phyloP scores from a whole-genome alignment of 1,284 basidiomycete genomes.

The Malassezia globosa region DNA sequence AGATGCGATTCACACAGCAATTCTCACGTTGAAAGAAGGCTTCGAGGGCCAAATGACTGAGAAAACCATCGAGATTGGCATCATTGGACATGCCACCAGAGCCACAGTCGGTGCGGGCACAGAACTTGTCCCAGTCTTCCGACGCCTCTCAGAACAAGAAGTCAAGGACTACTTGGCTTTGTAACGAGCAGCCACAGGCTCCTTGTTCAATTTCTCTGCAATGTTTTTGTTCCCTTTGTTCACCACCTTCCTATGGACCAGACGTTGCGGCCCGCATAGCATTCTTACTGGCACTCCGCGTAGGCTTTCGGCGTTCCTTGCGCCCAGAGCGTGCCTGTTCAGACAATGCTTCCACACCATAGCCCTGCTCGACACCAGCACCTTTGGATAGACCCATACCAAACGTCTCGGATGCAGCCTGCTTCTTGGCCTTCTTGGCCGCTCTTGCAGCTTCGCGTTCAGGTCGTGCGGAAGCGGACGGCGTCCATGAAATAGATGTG shows the following conservation, averaged over 20 bases:
- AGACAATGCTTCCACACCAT: constrained; percentile 65
- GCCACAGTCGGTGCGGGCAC: constrained; percentile 21
- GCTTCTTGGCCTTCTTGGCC: constrained; percentile 7
- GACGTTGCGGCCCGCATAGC: constrained; percentile 18
- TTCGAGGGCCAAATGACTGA: constrained; percentile 99
- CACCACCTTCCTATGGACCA: neutral
- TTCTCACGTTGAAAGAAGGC: constrained; percentile 93
- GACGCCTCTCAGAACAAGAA: constrained; percentile 35
- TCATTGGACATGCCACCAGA: constrained; percentile 54
- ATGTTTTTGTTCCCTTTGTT: neutral
- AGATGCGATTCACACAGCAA: constrained; percentile 98
- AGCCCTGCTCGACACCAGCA: constrained; percentile 37
- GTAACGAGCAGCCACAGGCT: neutral
- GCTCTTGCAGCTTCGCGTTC: neutral
- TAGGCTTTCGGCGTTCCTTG: constrained; percentile 28
- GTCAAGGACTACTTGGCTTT: constrained; percentile 34
- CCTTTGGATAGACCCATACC: constrained; percentile 42
- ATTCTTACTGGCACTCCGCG: constrained; percentile 41
- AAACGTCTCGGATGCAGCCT: constrained; percentile 52
- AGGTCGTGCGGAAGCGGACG: constrained; percentile 5
- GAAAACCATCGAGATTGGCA: constrained; percentile 97
- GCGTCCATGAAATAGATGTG: constrained; percentile 29
- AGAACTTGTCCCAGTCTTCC: constrained; percentile 32
- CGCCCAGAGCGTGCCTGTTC: constrained; percentile 56
- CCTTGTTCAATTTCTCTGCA: constrained; percentile 1